Percentiles rank a stretch among this genome's conserved stretches.
These are phyloP conservation scores for Epichloe bromicola DNA, from an alignment of 2,329 filamentous ascomycete genomes.

Conservation along the genomic window DNA sequence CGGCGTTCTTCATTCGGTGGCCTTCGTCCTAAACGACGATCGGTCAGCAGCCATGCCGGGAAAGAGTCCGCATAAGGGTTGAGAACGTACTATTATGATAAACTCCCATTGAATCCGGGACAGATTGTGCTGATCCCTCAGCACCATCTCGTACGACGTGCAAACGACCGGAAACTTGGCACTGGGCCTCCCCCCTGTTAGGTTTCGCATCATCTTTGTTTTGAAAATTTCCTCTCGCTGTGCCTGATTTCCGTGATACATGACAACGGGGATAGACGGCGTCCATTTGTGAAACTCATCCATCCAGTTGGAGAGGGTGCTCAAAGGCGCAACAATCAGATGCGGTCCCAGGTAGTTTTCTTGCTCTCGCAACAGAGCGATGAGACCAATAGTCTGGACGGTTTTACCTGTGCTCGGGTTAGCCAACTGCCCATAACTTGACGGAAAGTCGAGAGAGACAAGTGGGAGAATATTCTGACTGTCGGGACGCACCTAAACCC, in stretches of 20 bases:
- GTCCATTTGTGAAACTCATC: slow-evolving; percentile 89
- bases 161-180: slow-evolving; percentile 79
- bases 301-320: slow-evolving; percentile 90
- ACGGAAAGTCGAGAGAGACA: not conserved
- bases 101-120: slow-evolving; percentile 88
- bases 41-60: not conserved
- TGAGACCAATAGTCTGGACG: slow-evolving; percentile 76
- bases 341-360: slow-evolving; percentile 77
- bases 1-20: slow-evolving; percentile 93
- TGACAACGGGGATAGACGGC: slow-evolving; percentile 71
- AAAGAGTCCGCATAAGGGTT: too few species aligned
- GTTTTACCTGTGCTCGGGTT: slow-evolving; percentile 56
- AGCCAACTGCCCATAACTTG: not conserved
- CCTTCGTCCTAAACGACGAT: slow-evolving; percentile 61
- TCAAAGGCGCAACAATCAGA: slow-evolving; percentile 78
- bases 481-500: slow-evolving; percentile 49
- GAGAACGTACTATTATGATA: slow-evolving; percentile 65
- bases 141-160: slow-evolving; percentile 92
- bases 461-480: not conserved
- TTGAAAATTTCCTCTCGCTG: slow-evolving; percentile 66
- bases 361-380: slow-evolving; percentile 77
- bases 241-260: slow-evolving; percentile 78
- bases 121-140: slow-evolving; percentile 74
- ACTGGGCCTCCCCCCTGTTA: slow-evolving; percentile 46
- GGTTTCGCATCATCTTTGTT: slow-evolving; percentile 55